Evolutionary conservation across 2,329 filamentous ascomycete genomes (phyloP).

Genomic region (Fusarium caatingaense): DNA sequence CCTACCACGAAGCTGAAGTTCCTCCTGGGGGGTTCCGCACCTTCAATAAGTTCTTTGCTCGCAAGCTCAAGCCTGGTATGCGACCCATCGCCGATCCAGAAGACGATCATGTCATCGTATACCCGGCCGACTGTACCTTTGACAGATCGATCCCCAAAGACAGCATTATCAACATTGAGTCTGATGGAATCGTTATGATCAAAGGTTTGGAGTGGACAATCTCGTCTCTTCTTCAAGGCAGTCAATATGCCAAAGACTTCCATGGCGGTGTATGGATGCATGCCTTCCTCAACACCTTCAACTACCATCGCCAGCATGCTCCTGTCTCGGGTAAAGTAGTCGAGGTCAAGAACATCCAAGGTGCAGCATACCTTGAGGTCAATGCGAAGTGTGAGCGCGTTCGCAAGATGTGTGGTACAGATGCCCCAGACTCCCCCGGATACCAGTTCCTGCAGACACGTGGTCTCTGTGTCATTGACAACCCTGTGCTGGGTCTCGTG

Average conservation of each 20-base stretch:
- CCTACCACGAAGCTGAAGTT: constrained; percentile 3
- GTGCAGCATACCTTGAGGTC: constrained; percentile 1
- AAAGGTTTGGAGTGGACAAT: constrained; percentile 6
- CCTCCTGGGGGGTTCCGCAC: constrained; percentile 14
- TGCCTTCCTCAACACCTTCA: constrained; percentile 21
- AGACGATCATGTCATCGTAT: constrained; percentile 1
- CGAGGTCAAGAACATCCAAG: constrained; percentile 18
- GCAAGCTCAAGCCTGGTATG: constrained; percentile 3
- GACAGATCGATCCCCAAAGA: constrained; percentile 9
- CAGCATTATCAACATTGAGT: constrained; percentile 14
- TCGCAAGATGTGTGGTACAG: constrained; percentile 1
- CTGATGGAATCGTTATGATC: constrained; percentile 5
- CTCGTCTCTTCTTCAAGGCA: constrained; percentile 13
- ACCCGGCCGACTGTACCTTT: constrained; percentile 13
- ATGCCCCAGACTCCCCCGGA: neutral
- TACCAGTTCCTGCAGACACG: constrained; percentile 21
- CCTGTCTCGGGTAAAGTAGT: constrained; percentile 2
- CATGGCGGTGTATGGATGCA: constrained; percentile 21
- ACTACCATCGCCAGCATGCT: constrained; percentile 8
- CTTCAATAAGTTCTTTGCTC: constrained; percentile 16
- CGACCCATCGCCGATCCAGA: neutral
- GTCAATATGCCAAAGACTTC: neutral
- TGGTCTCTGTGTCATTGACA: constrained; percentile 10
- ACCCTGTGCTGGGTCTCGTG: constrained; percentile 3
- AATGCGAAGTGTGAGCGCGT: constrained; percentile 2